phyloP scores from a whole-genome alignment of 331 rosid species.

The Stylosanthes scabra region DNA sequence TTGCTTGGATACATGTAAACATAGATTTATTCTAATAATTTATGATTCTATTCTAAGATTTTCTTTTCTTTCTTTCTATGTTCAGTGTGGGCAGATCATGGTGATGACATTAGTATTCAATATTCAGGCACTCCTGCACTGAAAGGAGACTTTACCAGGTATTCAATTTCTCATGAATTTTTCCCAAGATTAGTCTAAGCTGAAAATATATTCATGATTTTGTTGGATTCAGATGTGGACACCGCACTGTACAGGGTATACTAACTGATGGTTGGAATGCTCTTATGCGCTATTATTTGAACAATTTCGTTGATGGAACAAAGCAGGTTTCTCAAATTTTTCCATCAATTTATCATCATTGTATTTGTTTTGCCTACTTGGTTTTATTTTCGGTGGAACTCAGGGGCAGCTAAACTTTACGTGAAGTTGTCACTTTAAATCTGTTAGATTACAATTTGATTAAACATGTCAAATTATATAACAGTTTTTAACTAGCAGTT shows the following conservation, averaged over 20 bases:
- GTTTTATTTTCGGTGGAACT: no score
- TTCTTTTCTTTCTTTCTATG: constrained; percentile 21
- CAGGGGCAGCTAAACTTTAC: no score
- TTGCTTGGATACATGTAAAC: no score
- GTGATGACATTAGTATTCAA: constrained; percentile 85
- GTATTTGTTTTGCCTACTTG: no score
- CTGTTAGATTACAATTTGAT: no score
- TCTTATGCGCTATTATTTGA: constrained; percentile 78
- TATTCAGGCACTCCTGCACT: constrained; percentile 90
- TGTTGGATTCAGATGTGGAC: constrained; percentile 68
- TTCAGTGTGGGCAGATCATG: constrained; percentile 92
- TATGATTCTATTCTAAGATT: constrained; percentile 19
- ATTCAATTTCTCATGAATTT: constrained; percentile 33
- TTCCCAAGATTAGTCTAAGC: no score
- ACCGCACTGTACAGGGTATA: constrained; percentile 73
- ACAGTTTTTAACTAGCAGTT: no score
- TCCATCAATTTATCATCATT: no score
- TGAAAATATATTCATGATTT: constrained; percentile 19
- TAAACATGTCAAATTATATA: no score
- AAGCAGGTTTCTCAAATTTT: constrained; percentile 66
- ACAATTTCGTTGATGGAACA: constrained; percentile 79
- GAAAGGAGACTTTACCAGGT: constrained; percentile 90
- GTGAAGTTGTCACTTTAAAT: no score
- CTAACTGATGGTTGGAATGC: constrained; percentile 72
- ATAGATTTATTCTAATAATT: no score